Conservation (phyloP, 2,329 filamentous ascomycete species). For the Fusarium proliferatum region DNA sequence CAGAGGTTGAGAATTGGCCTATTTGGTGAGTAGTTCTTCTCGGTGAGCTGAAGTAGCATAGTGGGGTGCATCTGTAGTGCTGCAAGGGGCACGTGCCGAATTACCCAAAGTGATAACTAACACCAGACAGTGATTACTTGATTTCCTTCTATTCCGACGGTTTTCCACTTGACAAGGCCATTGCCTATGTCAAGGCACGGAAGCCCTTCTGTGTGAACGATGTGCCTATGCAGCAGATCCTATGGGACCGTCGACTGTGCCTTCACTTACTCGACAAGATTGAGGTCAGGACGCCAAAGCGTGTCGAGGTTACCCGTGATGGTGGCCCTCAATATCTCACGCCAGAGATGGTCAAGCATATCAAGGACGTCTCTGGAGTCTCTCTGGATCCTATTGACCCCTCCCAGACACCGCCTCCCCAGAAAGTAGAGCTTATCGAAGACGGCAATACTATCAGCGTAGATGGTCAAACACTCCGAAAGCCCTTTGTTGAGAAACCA, state of each 20-base stretch:
- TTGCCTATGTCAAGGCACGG: slow-evolving; percentile 90
- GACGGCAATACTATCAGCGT: slow-evolving; percentile 89
- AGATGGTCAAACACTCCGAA: slow-evolving; percentile 82
- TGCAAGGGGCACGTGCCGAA: slow-evolving; percentile 43
- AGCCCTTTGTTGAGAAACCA: slow-evolving; percentile 98
- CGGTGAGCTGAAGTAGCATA: slow-evolving; percentile 52
- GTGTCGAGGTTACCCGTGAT: slow-evolving; percentile 92
- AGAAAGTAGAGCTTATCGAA: slow-evolving; percentile 85
- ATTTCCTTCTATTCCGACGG: slow-evolving; percentile 99
- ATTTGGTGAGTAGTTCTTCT: slow-evolving; percentile 70
- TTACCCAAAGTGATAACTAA: slow-evolving; percentile 40
- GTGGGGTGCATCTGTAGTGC: slow-evolving; percentile 37
- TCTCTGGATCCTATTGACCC: slow-evolving; percentile 76
- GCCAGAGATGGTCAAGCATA: slow-evolving; percentile 80
- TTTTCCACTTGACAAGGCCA: slow-evolving; percentile 95
- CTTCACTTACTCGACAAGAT: slow-evolving; percentile 89
- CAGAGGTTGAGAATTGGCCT: slow-evolving; percentile 93
- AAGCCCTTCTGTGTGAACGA: slow-evolving; percentile 99
- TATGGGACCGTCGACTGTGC: slow-evolving; percentile 95
- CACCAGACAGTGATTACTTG: slow-evolving; percentile 76
- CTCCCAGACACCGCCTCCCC: slow-evolving; percentile 70
- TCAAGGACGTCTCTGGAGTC: slow-evolving; percentile 84
- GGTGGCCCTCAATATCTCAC: slow-evolving; percentile 86
- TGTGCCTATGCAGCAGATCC: slow-evolving; percentile 93
- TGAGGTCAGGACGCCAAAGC: slow-evolving; percentile 86